phyloP scores from a whole-genome alignment of 2,329 filamentous ascomycete species.

The Cladosporium sp. region DNA sequence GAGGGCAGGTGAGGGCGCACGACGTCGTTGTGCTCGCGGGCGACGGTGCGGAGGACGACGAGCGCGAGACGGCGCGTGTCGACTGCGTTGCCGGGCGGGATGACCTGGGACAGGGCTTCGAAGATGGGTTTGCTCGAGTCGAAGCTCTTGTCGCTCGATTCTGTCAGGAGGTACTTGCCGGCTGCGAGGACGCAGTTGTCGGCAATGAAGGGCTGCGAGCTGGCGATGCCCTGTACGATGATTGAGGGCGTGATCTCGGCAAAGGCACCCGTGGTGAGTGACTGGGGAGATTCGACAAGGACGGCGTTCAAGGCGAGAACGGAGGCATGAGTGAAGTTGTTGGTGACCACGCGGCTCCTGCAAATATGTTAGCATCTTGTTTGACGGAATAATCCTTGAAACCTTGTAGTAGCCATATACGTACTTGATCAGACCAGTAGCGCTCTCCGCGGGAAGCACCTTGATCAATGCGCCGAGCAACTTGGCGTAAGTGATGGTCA shows the following conservation, averaged over 20 bases:
- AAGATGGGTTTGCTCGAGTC: slow-evolving; percentile 77
- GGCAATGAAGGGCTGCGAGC: slow-evolving; percentile 63
- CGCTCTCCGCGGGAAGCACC: slow-evolving; percentile 71
- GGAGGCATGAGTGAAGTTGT: slow-evolving; percentile 71
- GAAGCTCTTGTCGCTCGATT: slow-evolving; percentile 61
- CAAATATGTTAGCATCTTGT: neutral
- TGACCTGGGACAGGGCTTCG: slow-evolving; percentile 67
- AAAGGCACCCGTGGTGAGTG: slow-evolving; percentile 64
- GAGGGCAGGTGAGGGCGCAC: slow-evolving; percentile 75
- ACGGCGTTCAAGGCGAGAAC: slow-evolving; percentile 86
- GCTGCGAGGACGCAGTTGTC: slow-evolving; percentile 86
- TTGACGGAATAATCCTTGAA: no score
- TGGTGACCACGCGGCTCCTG: slow-evolving; percentile 68
- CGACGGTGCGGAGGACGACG: slow-evolving; percentile 81
- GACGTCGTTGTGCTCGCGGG: slow-evolving; percentile 72
- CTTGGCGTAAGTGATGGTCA: slow-evolving; percentile 86
- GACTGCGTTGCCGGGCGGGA: slow-evolving; percentile 71
- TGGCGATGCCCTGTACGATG: slow-evolving; percentile 73
- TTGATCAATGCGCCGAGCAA: slow-evolving; percentile 86
- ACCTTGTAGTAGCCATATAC: slow-evolving; percentile 11
- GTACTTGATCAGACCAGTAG: slow-evolving; percentile 55
- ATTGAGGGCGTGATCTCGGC: slow-evolving; percentile 71
- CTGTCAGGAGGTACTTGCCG: slow-evolving; percentile 79
- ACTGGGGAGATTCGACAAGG: slow-evolving; percentile 71
- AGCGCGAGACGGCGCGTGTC: slow-evolving; percentile 83